phyloP scores from a whole-genome alignment of 768 basidiomycete genomes.

The Roridomyces roridus region DNA sequence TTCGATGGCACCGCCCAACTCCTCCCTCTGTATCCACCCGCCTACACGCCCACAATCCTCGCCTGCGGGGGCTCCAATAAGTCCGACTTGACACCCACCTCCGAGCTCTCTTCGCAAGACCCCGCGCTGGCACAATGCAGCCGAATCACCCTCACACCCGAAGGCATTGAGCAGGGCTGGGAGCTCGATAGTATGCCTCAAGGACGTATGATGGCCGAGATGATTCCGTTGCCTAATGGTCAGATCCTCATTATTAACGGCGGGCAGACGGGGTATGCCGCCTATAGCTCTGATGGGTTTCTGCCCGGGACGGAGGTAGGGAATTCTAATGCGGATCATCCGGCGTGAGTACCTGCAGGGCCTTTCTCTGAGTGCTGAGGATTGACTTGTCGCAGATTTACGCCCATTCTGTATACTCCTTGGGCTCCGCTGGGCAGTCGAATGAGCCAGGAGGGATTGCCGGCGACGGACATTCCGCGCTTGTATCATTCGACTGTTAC shows the following conservation, averaged over 20 bases:
- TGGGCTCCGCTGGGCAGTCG: conserved; percentile 38
- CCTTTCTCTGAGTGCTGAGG: background rate
- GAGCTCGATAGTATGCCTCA: conserved; percentile 55
- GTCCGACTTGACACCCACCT: conserved; percentile 39
- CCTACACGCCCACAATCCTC: conserved; percentile 43
- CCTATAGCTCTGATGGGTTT: conserved; percentile 30
- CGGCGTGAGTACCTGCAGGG: conserved; percentile 37
- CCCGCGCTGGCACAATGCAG: conserved; percentile 43
- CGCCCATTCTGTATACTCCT: conserved; percentile 49
- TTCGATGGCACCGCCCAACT: conserved; percentile 59
- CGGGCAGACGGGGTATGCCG: conserved; percentile 40
- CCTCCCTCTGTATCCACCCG: conserved; percentile 31
- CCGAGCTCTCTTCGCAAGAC: conserved; percentile 61
- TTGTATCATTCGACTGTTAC: conserved; percentile 41
- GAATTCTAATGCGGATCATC: conserved; percentile 54
- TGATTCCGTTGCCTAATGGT: conserved; percentile 61
- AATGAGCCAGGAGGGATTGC: conserved; percentile 40
- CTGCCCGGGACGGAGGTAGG: conserved; percentile 37
- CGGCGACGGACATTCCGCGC: conserved; percentile 34
- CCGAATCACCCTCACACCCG: conserved; percentile 59
- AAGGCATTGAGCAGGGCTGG: conserved; percentile 47
- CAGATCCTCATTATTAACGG: conserved; percentile 59
- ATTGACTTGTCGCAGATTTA: conserved; percentile 24
- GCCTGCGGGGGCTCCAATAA: conserved; percentile 35
- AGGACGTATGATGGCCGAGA: conserved; percentile 63